Evolutionary conservation across 345 rosid genomes (phyloP).

Genomic region (Bruguiera gymnorhiza): DNA sequence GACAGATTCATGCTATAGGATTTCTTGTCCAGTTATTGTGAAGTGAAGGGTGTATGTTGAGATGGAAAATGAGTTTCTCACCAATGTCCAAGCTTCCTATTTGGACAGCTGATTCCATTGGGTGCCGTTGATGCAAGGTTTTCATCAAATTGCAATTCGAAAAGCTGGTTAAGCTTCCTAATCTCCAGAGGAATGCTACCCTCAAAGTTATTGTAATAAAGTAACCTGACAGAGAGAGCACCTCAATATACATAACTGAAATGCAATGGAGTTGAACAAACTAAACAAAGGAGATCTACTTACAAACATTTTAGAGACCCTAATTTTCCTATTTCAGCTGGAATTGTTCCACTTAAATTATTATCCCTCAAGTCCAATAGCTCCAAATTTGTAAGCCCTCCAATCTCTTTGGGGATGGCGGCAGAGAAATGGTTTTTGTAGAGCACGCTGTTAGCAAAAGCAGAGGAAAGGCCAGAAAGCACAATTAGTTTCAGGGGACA

Average conservation of each 20-base stretch:
- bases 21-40: not conserved
- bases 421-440: constrained; percentile 58
- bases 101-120: constrained; percentile 32
- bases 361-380: constrained; percentile 70
- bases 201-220: constrained; percentile 62
- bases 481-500: not conserved
- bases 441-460: constrained; percentile 42
- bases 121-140: constrained; percentile 28
- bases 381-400: constrained; percentile 49
- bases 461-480: constrained; percentile 4
- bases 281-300: constrained; percentile 29
- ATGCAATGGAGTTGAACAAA: not conserved
- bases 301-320: constrained; percentile 60
- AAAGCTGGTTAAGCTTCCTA: constrained; percentile 49
- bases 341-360: constrained; percentile 63
- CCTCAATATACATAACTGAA: constrained; percentile 10
- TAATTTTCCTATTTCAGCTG: constrained; percentile 45
- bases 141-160: constrained; percentile 55
- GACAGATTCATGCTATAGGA: not conserved
- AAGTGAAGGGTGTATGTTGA: not conserved
- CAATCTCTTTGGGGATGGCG: constrained; percentile 63
- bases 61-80: constrained; percentile 28
- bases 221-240: constrained; percentile 49
- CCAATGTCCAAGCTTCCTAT: constrained; percentile 66
- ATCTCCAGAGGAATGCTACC: constrained; percentile 46